Evolutionary conservation across 345 rosid species (phyloP).

Genomic region (Eucalyptus pumila): DNA sequence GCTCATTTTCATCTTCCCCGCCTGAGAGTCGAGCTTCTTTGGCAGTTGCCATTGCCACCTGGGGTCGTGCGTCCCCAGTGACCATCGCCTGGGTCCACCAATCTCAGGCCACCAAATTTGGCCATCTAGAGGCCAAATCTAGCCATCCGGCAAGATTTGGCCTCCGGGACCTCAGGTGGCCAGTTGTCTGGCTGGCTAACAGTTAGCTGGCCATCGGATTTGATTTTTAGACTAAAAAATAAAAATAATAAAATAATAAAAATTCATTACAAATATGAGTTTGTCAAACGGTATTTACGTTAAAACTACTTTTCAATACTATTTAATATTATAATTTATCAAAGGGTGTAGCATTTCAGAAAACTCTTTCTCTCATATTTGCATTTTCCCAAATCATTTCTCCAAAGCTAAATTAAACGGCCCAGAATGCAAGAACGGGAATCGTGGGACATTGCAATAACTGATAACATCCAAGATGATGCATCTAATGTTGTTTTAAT

Average conservation of each 20-base stretch:
- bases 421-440: rapidly evolving
- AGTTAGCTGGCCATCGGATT: rapidly evolving
- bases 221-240: no score
- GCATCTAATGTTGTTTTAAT: background rate
- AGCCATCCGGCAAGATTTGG: rapidly evolving
- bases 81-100: rapidly evolving
- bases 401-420: rapidly evolving
- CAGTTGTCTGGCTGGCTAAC: rapidly evolving
- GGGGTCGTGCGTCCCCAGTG: rapidly evolving
- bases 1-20: no score
- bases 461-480: background rate
- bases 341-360: rapidly evolving
- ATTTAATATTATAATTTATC: no score
- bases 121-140: rapidly evolving
- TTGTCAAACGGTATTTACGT: rapidly evolving
- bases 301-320: no score
- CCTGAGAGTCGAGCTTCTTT: rapidly evolving
- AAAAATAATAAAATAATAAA: no score
- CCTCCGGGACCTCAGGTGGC: rapidly evolving
- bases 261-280: rapidly evolving
- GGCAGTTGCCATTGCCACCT: rapidly evolving
- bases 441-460: background rate
- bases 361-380: no score
- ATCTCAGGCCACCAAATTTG: rapidly evolving
- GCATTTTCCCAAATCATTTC: rapidly evolving